A percentile compares a stretch with the other conserved stretches of the same genome.
Evolutionary conservation across 176 grass and related monocot genomes (phyloP).

Genomic region (Olyra latifolia): DNA sequence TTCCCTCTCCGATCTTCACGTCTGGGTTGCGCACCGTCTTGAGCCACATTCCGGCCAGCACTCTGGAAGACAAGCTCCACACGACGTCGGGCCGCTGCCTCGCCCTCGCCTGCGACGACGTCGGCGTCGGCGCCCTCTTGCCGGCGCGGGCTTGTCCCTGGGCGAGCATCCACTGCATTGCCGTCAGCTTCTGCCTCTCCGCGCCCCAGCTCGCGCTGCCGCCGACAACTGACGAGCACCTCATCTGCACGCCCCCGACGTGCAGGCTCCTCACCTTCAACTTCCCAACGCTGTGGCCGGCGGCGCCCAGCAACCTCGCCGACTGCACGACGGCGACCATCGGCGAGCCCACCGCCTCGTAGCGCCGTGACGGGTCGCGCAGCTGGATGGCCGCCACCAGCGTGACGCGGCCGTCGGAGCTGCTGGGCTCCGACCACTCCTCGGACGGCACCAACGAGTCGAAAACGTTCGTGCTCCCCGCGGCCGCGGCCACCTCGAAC

Average conservation of each 20-base stretch:
- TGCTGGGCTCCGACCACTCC: conserved; percentile 34
- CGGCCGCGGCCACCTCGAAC: conserved; percentile 48
- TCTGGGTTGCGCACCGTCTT: conserved; percentile 81
- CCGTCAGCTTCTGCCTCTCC: conserved; percentile 81
- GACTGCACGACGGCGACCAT: conserved; percentile 79
- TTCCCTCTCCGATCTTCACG: conserved; percentile 43
- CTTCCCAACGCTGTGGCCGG: conserved; percentile 31
- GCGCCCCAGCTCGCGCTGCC: conserved; percentile 40
- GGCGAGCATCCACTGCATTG: conserved; percentile 75
- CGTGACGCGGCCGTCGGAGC: conserved; percentile 38
- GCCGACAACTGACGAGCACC: conserved; percentile 33
- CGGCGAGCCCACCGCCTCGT: conserved; percentile 80
- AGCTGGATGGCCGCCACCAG: conserved; percentile 63
- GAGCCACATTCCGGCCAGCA: conserved; percentile 88
- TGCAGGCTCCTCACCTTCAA: conserved; percentile 83
- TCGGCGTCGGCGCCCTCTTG: conserved; percentile 30
- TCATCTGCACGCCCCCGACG: conserved; percentile 68
- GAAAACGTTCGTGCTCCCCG: conserved; percentile 37
- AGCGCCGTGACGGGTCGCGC: conserved; percentile 66
- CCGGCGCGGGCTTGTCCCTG: conserved; percentile 46
- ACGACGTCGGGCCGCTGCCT: conserved; percentile 55
- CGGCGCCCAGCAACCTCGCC: conserved; percentile 25
- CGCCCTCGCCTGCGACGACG: conserved; percentile 12
- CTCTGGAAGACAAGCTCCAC: conserved; percentile 83
- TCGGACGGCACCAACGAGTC: conserved; percentile 52